Percentiles rank a stretch among this genome's conserved stretches.
These are phyloP conservation scores for Daldinia bambusicola DNA, from an alignment of 495 filamentous ascomycete genomes.

Conservation along the genomic window DNA sequence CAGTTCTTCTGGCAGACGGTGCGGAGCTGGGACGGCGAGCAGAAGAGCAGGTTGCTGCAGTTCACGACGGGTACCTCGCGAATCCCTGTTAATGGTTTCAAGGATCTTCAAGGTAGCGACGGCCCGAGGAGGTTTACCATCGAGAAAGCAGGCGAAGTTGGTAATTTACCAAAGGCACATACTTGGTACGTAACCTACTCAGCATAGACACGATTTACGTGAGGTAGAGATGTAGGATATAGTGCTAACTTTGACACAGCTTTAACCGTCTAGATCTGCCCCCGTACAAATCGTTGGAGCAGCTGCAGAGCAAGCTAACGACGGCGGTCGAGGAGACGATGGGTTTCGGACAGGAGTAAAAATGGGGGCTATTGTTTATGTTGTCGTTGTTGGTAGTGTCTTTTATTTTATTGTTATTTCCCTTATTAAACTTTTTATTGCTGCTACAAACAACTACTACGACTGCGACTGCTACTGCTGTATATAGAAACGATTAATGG, in stretches of 20 bases:
- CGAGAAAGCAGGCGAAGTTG: slow-evolving; percentile 92
- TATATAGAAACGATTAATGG: slow-evolving; percentile 46
- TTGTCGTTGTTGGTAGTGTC: slow-evolving; percentile 14
- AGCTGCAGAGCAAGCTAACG: slow-evolving; percentile 86
- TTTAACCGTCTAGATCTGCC: slow-evolving; percentile 98
- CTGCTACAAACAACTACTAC: too few relatives aligned
- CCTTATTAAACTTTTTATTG: too few relatives aligned
- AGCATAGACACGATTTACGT: not conserved
- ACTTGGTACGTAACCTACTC: slow-evolving; percentile 84
- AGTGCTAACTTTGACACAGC: slow-evolving; percentile 62
- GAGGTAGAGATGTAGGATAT: not conserved
- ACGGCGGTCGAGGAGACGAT: slow-evolving; percentile 99
- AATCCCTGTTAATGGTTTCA: slow-evolving; percentile 99
- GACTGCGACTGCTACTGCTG: slow-evolving; percentile 14
- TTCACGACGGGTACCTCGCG: slow-evolving; percentile 97
- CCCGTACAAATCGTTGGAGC: slow-evolving; percentile 88
- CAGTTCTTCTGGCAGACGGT: slow-evolving; percentile 99
- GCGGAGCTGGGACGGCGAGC: slow-evolving; percentile 95
- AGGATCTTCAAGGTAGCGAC: slow-evolving; percentile 97
- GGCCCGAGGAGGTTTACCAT: slow-evolving; percentile 96
- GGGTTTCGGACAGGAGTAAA: slow-evolving; percentile 96
- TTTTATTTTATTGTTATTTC: too few relatives aligned
- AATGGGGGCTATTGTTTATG: too few relatives aligned
- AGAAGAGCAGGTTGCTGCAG: slow-evolving; percentile 95
- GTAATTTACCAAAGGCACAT: slow-evolving; percentile 93